These are phyloP conservation scores for Pyronema omphalodes DNA, from an alignment of 495 filamentous ascomycete species.

Conservation along the genomic window DNA sequence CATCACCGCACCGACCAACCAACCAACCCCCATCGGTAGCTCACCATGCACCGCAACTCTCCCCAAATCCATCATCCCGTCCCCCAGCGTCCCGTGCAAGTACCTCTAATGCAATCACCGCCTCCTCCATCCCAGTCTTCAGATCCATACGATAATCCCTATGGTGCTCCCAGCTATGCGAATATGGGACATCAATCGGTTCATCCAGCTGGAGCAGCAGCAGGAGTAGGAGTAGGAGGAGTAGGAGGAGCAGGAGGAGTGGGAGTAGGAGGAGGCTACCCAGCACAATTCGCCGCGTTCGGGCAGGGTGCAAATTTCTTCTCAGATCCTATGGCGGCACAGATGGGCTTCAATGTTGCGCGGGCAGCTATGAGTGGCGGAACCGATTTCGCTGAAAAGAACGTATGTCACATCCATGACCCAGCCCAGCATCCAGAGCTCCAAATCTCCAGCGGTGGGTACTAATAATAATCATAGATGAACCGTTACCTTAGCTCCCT, in stretches of 20 bases:
- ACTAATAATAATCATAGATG: constrained; percentile 36
- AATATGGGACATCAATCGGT: constrained; percentile 28
- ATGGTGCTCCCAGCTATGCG: constrained; percentile 58
- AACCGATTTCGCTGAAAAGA: constrained; percentile 84
- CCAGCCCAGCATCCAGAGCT: no score
- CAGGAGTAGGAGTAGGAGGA: no score
- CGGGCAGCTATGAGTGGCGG: constrained; percentile 80
- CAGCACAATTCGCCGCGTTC: neutral
- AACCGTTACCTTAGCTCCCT: constrained; percentile 80
- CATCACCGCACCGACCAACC: no score
- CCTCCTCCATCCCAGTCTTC: constrained; percentile 30
- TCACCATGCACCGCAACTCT: neutral
- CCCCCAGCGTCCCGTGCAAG: constrained; percentile 93
- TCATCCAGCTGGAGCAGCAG: no score
- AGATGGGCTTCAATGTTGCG: constrained; percentile 88
- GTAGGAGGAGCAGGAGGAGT: no score
- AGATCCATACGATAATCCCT: constrained; percentile 45
- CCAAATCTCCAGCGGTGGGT: no score
- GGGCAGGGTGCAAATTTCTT: constrained; percentile 58
- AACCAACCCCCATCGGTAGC: no score
- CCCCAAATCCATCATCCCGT: constrained; percentile 34
- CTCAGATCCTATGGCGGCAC: constrained; percentile 69
- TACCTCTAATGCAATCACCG: constrained; percentile 24
- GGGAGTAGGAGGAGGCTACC: neutral
- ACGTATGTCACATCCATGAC: constrained; percentile 36